phyloP scores from a whole-genome alignment of 1,284 basidiomycete species.

The Afroboletus lepidellus region DNA sequence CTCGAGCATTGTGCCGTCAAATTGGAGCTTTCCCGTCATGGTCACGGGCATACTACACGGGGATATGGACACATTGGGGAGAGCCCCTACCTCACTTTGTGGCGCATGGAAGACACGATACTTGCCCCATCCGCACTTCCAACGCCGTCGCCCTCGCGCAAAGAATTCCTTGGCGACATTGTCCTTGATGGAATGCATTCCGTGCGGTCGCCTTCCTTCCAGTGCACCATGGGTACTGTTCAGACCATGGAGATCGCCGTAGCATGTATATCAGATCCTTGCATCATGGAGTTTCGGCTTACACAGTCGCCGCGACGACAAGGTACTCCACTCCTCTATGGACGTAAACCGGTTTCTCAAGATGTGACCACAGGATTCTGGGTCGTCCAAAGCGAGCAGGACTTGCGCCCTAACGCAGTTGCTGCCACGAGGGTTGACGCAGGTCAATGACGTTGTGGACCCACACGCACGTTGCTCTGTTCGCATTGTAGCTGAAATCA shows the following conservation, averaged over 20 bases:
- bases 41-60: conserved; percentile 5
- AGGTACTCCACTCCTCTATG: conserved; percentile 12
- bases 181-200: conserved; percentile 9
- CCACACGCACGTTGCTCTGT: no score
- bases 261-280: conserved; percentile 24
- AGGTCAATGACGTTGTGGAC: neutral
- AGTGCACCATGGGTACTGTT: conserved; percentile 16
- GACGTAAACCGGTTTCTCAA: neutral
- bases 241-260: conserved; percentile 24
- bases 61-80: conserved; percentile 20
- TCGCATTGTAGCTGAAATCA: no score
- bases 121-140: conserved; percentile 16
- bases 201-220: conserved; percentile 13
- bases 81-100: conserved; percentile 17
- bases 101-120: conserved; percentile 16
- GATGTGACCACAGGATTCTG: conserved; percentile 14
- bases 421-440: neutral
- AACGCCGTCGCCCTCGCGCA: conserved; percentile 5
- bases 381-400: conserved; percentile 23
- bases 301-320: conserved; percentile 15
- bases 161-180: conserved; percentile 21
- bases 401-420: neutral
- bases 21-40: conserved; percentile 10
- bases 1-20: conserved; percentile 20
- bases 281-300: conserved; percentile 24